Evolutionary conservation across 768 basidiomycete genomes (phyloP), one percentile per base, ranked within the genome.

Genomic region (Pisolithus albus): DNA sequence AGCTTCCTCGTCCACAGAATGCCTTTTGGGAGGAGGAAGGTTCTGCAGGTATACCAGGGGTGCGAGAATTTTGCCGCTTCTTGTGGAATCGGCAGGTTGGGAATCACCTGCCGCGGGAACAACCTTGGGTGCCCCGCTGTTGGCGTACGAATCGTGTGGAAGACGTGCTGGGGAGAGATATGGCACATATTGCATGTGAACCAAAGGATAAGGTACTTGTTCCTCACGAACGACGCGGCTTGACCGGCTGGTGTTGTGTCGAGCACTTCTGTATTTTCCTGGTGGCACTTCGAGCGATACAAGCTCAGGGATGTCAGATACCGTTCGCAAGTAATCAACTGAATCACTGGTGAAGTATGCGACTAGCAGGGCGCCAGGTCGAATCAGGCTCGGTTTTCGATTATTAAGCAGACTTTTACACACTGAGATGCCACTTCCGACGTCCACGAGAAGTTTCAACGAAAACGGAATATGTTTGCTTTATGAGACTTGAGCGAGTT

Each of bases 381-480:
- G n/a, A n/a, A 18, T 41, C 19, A 41, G n/a, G 21, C 18, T 41
- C 40, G 21, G n/a, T 19, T 41, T 41, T 8, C 40, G 40, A 21
- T 13, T 18, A 21, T 41, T 41, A 41, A 41, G 40, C 11, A 10
- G 43, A 34, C 28, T n/a, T 26, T 30, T 13, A 45, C 43, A 28
- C 64, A 88, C 87, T 88, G 30, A 90, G 74, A 58, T 90, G 87
- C 87, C 87, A 89, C 59, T 90, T 90, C 56, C 83, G 75, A 52
- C 78, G 77, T n/a, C 85, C 86, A 50, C 72, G 68, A 18, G 75
- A 59, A 2, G 80, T 83, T n/a, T 84, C 76, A 36, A 88, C 83
- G 58, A 76, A 86, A 26, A 86, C 86, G 7, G 86, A 88, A 62
- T 87, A 90, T 0, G 87, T 89, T 64, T 90, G 87, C 61, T 89